A percentile compares a stretch with the other conserved stretches of the same genome.
These are phyloP conservation scores for Vigna unguiculata DNA, from an alignment of 306 rosid genomes.

Conservation along the genomic window DNA sequence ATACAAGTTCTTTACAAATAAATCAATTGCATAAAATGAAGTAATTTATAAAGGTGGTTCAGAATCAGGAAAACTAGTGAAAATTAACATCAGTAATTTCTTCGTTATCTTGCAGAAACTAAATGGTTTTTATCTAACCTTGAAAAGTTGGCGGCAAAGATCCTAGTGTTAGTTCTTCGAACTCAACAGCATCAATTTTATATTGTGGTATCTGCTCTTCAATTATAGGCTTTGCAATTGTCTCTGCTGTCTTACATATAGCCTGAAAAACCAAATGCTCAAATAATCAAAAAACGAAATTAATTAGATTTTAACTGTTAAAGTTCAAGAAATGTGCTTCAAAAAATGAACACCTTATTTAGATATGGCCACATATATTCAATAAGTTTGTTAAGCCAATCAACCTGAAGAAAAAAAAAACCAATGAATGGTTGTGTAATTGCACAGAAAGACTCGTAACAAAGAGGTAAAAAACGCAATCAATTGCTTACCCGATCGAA, in stretches of 20 bases:
- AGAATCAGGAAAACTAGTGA: background rate
- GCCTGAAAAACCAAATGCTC: constrained; percentile 51
- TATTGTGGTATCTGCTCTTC: constrained; percentile 82
- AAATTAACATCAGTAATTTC: background rate
- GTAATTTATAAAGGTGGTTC: background rate
- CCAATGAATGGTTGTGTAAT: background rate
- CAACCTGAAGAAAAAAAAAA: constrained; percentile 59
- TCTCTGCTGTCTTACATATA: constrained; percentile 77
- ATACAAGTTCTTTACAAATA: background rate
- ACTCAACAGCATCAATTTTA: constrained; percentile 79
- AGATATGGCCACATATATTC: constrained; percentile 95
- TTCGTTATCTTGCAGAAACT: background rate
- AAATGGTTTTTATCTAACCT: constrained; percentile 51
- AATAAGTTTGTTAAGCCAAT: constrained; percentile 86
- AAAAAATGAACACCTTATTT: constrained; percentile 63
- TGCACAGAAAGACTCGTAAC: constrained; percentile 8
- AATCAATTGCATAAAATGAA: background rate
- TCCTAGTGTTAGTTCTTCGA: constrained; percentile 81
- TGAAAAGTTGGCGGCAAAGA: constrained; percentile 90
- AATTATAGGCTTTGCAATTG: constrained; percentile 82
- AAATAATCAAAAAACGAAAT: background rate
- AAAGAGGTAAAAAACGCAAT: background rate
- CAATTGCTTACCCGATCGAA: constrained; percentile 73
- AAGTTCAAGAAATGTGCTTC: background rate
- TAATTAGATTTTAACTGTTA: background rate